Evolutionary conservation across 148 eudicot genomes (phyloP), one percentile per base, ranked within the genome.

Genomic region (Amaranthus palmeri): DNA sequence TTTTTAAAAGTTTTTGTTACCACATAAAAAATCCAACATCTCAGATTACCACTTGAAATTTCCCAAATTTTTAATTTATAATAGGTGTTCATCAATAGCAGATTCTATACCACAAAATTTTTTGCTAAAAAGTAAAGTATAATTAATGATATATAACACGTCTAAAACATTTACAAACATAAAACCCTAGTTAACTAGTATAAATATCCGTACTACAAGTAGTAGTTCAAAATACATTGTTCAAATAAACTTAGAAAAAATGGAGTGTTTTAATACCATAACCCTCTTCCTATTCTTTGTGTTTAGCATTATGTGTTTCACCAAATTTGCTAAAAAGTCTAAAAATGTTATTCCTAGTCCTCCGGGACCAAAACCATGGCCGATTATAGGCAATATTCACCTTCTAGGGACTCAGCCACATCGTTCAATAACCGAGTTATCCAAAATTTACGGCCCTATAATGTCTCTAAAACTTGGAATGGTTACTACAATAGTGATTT

Each of bases 381-480:
- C 86, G 3, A 74, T 83, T 54, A 71, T 81, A 54, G 86, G 88
- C 68, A 83, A 78, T 69, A 74, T 85, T 45, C 73, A 76, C 59
- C 57, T 69, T 15, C 79, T 83, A n/a, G 81, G 80, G 42, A 36
- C 53, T 8, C 71, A 56, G 25, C 83, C 88, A 54, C 81, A 85
- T 51, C 68, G 12, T 5, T 76, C 83, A 6, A 66, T 85, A 2
- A 42, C 82, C 54, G 50, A 43, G 3, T 83, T 83, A 8, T 69
- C 85, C 12, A 77, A 76, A 47, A 63, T 8, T 8, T 76, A 86
- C 4, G 87, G 89, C 10, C 82, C 85, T 10, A 14, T 86, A 1
- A 81, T 86, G 85, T 58, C 77, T 5, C 85, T 86, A 42, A 75
- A 78, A 65, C 74, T 86, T 3, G 89, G 87, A 2, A 77, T 57